These are phyloP conservation scores for Phylloporus rhodoxanthus DNA, from an alignment of 768 basidiomycete genomes.

Conservation along the genomic window DNA sequence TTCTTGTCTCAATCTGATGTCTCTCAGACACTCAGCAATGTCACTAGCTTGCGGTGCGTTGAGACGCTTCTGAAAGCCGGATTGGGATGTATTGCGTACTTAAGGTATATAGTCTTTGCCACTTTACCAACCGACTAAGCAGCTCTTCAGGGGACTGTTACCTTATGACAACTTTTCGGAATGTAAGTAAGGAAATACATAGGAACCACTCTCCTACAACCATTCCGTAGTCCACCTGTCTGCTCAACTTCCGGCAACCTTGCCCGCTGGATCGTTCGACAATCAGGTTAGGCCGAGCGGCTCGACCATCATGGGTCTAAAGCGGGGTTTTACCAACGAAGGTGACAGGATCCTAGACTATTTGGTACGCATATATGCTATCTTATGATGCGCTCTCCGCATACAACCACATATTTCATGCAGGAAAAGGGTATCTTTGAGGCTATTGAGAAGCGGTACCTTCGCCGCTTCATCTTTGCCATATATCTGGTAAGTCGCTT, in stretches of 20 bases:
- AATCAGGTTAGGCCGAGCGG: constrained; percentile 42
- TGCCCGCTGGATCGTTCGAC: constrained; percentile 35
- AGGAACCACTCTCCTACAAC: not conserved
- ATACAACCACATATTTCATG: constrained; percentile 3
- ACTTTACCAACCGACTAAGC: constrained; percentile 4
- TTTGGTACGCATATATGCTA: constrained; percentile 45
- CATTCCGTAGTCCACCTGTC: constrained; percentile 23
- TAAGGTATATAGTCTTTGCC: constrained; percentile 42
- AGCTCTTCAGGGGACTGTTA: constrained; percentile 53
- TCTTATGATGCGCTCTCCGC: constrained; percentile 5
- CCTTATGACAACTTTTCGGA: constrained; percentile 76
- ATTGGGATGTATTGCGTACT: constrained; percentile 69
- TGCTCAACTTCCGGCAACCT: constrained; percentile 28
- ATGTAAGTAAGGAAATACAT: constrained; percentile 34
- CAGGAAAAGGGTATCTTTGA: constrained; percentile 87
- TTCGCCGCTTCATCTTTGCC: constrained; percentile 80
- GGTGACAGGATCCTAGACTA: constrained; percentile 80
- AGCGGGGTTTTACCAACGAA: constrained; percentile 73
- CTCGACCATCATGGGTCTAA: constrained; percentile 69
- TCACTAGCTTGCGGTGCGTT: constrained; percentile 63
- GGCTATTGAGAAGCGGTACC: constrained; percentile 77
- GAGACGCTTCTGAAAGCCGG: constrained; percentile 70
- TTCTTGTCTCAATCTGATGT: constrained; percentile 5
- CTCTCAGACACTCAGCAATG: constrained; percentile 42
- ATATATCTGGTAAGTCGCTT: constrained; percentile 62